Percentiles rank a stretch among this genome's conserved stretches.
phyloP scores from a whole-genome alignment of 345 rosid genomes.

The Lepidium africanum region DNA sequence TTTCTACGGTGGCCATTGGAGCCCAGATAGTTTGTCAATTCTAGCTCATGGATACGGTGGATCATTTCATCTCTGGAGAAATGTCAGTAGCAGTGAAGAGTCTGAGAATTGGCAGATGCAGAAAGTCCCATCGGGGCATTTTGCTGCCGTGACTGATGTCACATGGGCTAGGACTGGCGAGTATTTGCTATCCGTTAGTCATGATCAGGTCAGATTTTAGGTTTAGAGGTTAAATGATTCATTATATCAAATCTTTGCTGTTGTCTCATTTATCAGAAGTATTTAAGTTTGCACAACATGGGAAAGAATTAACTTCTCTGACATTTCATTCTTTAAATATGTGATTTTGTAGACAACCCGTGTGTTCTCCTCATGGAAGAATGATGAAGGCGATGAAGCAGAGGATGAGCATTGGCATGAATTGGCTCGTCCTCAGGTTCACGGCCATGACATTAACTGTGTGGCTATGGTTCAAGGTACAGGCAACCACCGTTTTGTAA shows the following conservation, averaged over 20 bases:
- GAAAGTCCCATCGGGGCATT: constrained; percentile 85
- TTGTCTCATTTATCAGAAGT: background rate
- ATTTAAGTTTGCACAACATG: background rate
- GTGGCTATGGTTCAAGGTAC: constrained; percentile 68
- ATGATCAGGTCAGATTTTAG: constrained; percentile 64
- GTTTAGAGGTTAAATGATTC: background rate
- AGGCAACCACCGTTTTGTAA: constrained; percentile 83
- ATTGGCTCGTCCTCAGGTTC: constrained; percentile 92
- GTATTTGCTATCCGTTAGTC: constrained; percentile 79
- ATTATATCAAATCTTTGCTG: background rate
- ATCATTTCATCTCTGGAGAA: constrained; percentile 82
- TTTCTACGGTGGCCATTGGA: constrained; percentile 97
- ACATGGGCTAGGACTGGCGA: constrained; percentile 73
- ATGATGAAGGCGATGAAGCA: constrained; percentile 21
- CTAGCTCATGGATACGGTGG: constrained; percentile 97
- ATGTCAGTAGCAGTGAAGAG: constrained; percentile 39
- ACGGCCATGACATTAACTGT: constrained; percentile 92
- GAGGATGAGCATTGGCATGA: constrained; percentile 69
- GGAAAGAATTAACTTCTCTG: background rate
- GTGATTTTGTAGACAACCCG: constrained; percentile 56
- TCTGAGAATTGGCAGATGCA: constrained; percentile 84
- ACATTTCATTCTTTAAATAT: background rate
- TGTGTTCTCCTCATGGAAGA: constrained; percentile 76
- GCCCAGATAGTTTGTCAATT: constrained; percentile 56
- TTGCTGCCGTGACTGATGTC: constrained; percentile 75